Percentiles rank a stretch among this genome's conserved stretches.
These are phyloP conservation scores for Citrullus mucosospermus DNA, from an alignment of 306 rosid genomes.

Conservation along the genomic window DNA sequence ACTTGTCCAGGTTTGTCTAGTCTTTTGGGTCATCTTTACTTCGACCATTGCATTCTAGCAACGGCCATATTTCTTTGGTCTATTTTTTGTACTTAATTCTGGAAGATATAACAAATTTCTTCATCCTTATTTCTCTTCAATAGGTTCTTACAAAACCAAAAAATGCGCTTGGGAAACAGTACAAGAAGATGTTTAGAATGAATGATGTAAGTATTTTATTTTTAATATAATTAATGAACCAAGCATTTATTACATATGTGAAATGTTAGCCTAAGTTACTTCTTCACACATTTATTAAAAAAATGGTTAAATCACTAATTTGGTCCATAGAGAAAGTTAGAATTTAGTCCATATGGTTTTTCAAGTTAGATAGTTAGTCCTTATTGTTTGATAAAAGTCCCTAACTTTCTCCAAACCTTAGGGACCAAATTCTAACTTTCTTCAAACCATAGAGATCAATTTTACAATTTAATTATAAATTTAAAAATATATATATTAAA, in stretches of 20 bases:
- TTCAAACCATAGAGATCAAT: no score
- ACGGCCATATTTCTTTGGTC: neutral
- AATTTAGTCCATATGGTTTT: no score
- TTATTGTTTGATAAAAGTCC: no score
- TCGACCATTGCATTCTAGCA: neutral
- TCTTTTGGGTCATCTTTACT: neutral
- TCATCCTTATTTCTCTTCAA: slow-evolving; percentile 5
- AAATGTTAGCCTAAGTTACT: neutral
- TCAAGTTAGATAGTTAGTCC: no score
- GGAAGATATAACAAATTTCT: neutral
- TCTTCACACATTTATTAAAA: neutral
- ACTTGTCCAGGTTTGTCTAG: slow-evolving; percentile 38
- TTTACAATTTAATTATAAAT: no score
- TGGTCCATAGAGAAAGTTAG: no score
- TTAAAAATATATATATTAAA: no score
- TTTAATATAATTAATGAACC: neutral
- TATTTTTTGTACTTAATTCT: neutral
- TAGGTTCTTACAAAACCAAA: slow-evolving; percentile 58
- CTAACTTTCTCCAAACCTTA: no score
- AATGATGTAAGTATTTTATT: slow-evolving; percentile 29
- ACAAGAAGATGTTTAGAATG: slow-evolving; percentile 64
- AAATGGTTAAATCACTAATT: no score
- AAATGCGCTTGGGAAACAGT: slow-evolving; percentile 61
- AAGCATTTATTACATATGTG: neutral
- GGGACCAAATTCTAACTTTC: no score